Percentiles rank a stretch among this genome's conserved stretches.
Evolutionary conservation across 2,329 filamentous ascomycete genomes (phyloP).

Genomic region (Claviceps sorghi): DNA sequence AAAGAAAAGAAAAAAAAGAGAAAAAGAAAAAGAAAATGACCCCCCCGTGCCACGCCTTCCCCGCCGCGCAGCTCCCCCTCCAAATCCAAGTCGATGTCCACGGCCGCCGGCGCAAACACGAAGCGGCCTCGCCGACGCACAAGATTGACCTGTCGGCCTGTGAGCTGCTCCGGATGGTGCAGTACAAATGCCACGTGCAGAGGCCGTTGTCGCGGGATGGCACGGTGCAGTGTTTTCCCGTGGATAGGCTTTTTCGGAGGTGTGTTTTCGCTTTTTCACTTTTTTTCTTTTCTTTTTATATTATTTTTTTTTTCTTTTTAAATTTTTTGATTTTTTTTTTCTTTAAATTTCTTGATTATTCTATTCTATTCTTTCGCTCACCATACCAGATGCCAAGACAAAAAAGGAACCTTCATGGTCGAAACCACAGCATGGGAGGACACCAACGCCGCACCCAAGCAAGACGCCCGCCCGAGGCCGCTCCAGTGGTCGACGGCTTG

Average conservation of each 20-base stretch:
- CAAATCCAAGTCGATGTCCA: conserved; percentile 33
- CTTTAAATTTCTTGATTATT: no score
- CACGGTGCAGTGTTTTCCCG: conserved; percentile 38
- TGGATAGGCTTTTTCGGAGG: conserved; percentile 46
- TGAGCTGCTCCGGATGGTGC: conserved; percentile 42
- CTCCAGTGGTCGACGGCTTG: conserved; percentile 22
- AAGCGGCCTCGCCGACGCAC: conserved; percentile 16
- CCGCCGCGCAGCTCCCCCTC: conserved; percentile 33
- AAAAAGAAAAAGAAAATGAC: conserved; percentile 30
- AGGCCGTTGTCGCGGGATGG: conserved; percentile 30
- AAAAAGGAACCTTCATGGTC: conserved; percentile 41
- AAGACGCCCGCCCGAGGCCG: conserved; percentile 7
- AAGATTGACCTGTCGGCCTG: conserved; percentile 39
- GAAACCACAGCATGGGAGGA: conserved; percentile 52
- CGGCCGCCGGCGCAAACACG: conserved; percentile 39
- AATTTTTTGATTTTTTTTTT: no score
- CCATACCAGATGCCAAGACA: conserved; percentile 35
- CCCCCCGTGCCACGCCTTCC: conserved; percentile 41
- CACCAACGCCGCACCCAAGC: conserved; percentile 7
- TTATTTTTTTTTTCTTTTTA: background rate
- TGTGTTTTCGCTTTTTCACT: conserved; percentile 20
- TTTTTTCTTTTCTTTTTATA: background rate
- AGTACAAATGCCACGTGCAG: conserved; percentile 45
- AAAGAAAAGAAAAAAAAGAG: background rate
- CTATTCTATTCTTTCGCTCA: background rate